These are phyloP conservation scores for Nemania diffusa DNA, from an alignment of 2,329 filamentous ascomycete genomes.

Conservation along the genomic window DNA sequence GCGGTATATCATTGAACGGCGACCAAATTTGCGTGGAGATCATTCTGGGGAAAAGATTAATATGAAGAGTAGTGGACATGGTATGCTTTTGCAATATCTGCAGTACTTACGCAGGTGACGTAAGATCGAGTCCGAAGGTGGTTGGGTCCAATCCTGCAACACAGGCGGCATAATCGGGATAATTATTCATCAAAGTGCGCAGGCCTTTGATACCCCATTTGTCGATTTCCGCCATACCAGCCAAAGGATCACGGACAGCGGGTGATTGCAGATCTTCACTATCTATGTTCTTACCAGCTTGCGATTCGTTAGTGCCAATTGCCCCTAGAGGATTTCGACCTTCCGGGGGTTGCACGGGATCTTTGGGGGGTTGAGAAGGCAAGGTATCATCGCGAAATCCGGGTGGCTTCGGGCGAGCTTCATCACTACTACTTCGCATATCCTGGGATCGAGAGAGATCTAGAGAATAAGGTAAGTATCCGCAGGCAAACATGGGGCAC, in stretches of 20 bases:
- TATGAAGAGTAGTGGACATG: neutral
- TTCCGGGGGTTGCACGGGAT: constrained; percentile 50
- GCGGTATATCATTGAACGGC: constrained; percentile 68
- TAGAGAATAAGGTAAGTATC: constrained; percentile 43
- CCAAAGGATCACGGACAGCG: constrained; percentile 66
- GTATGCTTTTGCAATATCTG: neutral
- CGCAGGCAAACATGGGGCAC: neutral
- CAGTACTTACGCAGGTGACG: constrained; percentile 64
- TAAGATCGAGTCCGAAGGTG: constrained; percentile 67
- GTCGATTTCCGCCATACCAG: constrained; percentile 70
- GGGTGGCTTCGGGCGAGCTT: constrained; percentile 57
- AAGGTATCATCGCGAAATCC: constrained; percentile 58
- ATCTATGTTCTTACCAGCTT: constrained; percentile 55
- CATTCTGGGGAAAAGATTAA: constrained; percentile 52
- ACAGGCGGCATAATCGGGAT: constrained; percentile 70
- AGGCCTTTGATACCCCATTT: constrained; percentile 74
- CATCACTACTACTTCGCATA: constrained; percentile 56
- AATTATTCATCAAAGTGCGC: constrained; percentile 71
- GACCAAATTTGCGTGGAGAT: constrained; percentile 71
- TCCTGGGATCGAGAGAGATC: constrained; percentile 58
- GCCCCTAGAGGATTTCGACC: constrained; percentile 57
- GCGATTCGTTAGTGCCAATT: constrained; percentile 57
- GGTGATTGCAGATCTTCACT: constrained; percentile 54
- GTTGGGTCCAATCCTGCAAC: constrained; percentile 69
- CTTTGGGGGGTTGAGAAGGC: constrained; percentile 50